Conservation (phyloP, 106 monocot genomes). For the Dendrobium chrysotoxum region DNA sequence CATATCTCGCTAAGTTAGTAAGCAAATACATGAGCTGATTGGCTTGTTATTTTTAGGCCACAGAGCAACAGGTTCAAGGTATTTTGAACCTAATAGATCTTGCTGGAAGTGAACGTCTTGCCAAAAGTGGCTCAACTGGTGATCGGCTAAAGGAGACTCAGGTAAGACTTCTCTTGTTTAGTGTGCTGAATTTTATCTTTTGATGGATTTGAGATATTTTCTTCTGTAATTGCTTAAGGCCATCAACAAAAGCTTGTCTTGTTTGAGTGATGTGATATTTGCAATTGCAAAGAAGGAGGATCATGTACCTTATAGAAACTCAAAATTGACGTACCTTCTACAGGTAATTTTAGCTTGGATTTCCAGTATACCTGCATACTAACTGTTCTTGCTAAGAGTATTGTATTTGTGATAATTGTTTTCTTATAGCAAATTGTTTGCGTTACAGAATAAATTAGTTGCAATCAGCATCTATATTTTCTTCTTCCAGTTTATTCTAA, state of each 20-base stretch:
- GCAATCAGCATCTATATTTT: neutral
- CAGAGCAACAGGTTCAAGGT: conserved; percentile 90
- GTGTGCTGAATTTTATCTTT: neutral
- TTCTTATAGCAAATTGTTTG: too few relatives aligned
- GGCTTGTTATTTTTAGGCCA: conserved; percentile 27
- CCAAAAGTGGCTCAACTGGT: conserved; percentile 82
- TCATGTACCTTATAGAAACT: conserved; percentile 87
- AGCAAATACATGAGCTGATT: neutral
- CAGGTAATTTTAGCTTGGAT: neutral
- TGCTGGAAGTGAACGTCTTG: conserved; percentile 90
- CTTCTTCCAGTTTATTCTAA: neutral
- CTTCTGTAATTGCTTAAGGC: conserved; percentile 26
- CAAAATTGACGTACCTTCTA: conserved; percentile 67
- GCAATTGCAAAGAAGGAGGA: conserved; percentile 83
- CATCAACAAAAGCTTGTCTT: conserved; percentile 85
- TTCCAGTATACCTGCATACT: too few relatives aligned
- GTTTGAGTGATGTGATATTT: conserved; percentile 82
- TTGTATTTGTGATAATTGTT: too few relatives aligned
- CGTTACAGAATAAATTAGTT: neutral
- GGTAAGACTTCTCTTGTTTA: conserved; percentile 19
- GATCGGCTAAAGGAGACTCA: conserved; percentile 94
- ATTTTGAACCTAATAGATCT: conserved; percentile 91
- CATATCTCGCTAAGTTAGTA: neutral
- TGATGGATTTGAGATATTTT: neutral
- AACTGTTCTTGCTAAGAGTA: too few relatives aligned